Evolutionary conservation across 1,139 yeast genomes (phyloP), one percentile per base, ranked within the genome.

Genomic region (Zygoascus hellenicus): DNA sequence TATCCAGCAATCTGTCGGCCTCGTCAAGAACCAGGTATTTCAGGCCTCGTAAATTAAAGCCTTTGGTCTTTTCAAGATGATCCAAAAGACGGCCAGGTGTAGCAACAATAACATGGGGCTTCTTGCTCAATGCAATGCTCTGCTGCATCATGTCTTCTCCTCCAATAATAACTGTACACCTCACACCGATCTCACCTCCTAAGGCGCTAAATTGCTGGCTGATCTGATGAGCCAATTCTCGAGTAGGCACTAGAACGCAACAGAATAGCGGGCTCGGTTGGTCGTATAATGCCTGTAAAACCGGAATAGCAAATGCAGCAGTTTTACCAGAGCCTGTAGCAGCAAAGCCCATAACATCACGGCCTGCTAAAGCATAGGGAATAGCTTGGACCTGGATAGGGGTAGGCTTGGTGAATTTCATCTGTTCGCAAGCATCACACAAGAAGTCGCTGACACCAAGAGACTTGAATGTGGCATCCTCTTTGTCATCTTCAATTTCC

Each of bases 101-200:
- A 17, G 97, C 97, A 49, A 92, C 96, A 48, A 92, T 76, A 42
- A 92, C 77, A 61, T 92, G 98, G 2, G 98, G 98, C 62, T 88
- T 89, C 56, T 95, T 77, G 83, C 88, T 84, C 57, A 92, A 74
- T 55, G 94, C 96, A 54, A 95, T 75, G 0, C 97, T 94, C 67
- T 92, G 99, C 59, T 89, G 95, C 94, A 92, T 88, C 87, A 87
- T 86, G 61, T 88, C 96, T 94, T 92, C 92, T 54, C 99, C 99
- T 56, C 98, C 98, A 37, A 92, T 96, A 54, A 92, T 78, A 53
- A 95, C 90, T 2, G 81, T 83, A 30, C 92, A 75, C 58, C 95
- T 74, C 37, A 90, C 76, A 0, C 98, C 98, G 95, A 92, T 90
- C 14, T 81, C 71, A 1, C 87, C 69, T 0, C 99, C 99, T 45